Percentiles rank a stretch among this genome's conserved stretches.
These are phyloP conservation scores for Psilocybe tampanensis DNA, from an alignment of 768 basidiomycete genomes.

Conservation along the genomic window DNA sequence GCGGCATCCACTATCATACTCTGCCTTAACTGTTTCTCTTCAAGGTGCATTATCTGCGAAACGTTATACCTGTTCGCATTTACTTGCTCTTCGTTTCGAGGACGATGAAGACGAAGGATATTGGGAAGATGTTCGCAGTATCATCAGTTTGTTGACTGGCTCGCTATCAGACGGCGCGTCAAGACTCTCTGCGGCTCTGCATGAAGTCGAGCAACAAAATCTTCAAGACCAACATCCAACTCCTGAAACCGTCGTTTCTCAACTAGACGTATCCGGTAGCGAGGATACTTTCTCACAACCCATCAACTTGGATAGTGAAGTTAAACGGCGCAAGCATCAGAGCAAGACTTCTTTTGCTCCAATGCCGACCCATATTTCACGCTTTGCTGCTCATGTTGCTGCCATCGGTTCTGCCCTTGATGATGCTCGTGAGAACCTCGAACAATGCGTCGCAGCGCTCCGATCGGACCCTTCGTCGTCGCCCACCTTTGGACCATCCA, in stretches of 20 bases:
- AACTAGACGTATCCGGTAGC: background rate
- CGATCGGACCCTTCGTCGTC: constrained; percentile 39
- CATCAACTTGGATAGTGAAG: constrained; percentile 13
- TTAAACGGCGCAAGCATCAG: constrained; percentile 10
- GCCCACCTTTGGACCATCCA: constrained; percentile 16
- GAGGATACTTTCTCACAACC: background rate
- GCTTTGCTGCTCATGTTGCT: constrained; percentile 76
- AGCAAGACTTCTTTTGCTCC: constrained; percentile 64
- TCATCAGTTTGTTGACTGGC: constrained; percentile 70
- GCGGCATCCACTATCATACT: constrained; percentile 69
- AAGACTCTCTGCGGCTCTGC: constrained; percentile 63
- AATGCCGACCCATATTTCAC: constrained; percentile 64
- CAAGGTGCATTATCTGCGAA: constrained; percentile 72
- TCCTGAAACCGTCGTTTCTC: constrained; percentile 13
- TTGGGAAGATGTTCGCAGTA: constrained; percentile 83
- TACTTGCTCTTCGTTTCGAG: constrained; percentile 74
- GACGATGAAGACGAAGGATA: constrained; percentile 76
- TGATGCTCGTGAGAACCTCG: constrained; percentile 70
- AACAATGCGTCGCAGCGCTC: constrained; percentile 60
- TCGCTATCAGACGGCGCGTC: constrained; percentile 68
- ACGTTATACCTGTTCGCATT: constrained; percentile 77
- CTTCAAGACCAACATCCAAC: constrained; percentile 54
- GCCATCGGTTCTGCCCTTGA: constrained; percentile 68
- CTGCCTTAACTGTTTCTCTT: constrained; percentile 60
- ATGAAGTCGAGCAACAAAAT: constrained; percentile 56